Evolutionary conservation across 164 flowering plant species (phyloP), one percentile per base, ranked within the genome.

Genomic region (Vitis labrusca): DNA sequence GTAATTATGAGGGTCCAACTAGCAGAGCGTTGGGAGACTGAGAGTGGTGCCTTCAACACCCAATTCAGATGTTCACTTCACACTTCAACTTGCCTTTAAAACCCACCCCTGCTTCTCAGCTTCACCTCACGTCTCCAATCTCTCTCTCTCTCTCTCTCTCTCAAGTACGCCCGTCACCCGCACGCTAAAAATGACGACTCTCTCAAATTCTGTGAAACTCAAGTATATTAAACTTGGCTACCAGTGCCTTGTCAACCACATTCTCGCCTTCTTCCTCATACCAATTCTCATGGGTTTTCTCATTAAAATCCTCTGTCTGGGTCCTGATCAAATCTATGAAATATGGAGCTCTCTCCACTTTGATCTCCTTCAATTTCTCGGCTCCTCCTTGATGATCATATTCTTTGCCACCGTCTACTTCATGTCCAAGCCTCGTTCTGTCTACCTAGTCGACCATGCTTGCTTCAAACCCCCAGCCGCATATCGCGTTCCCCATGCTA

Each of bases 181-280:
- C 6, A 32, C 44, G 0, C 7, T 32, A 32, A 32, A 32, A 32
- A 32, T 32, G 44, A 2, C 44, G 44, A 32, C 44, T 32, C 44
- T 32, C 44, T 4, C 44, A 4, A 65, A 77, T 64, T 78, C 85
- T 16, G 79, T 84, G 69, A 84, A 80, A 53, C 74, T 84, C 77
- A 84, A 84, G 59, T 84, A 84, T 73, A 85, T 82, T 57, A 84
- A 84, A 60, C 78, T 84, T 50, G 88, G 88, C 12, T 84, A 84
- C 52, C 87, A 85, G 69, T 72, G 75, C 67, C 79, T 85, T 48
- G 76, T 85, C 58, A 75, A 85, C 17, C 82, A 84, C 69, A 84
- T 75, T 56, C 76, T 84, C 77, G 76, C 68, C 75, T 77, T 84
- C 32, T 48, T 72, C 44, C 68, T 82, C 10, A 9, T 50, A 2